A percentile compares a stretch with the other conserved stretches of the same genome.
phyloP scores from a whole-genome alignment of 2,329 filamentous ascomycete genomes.

The Hypomyces perniciosus region DNA sequence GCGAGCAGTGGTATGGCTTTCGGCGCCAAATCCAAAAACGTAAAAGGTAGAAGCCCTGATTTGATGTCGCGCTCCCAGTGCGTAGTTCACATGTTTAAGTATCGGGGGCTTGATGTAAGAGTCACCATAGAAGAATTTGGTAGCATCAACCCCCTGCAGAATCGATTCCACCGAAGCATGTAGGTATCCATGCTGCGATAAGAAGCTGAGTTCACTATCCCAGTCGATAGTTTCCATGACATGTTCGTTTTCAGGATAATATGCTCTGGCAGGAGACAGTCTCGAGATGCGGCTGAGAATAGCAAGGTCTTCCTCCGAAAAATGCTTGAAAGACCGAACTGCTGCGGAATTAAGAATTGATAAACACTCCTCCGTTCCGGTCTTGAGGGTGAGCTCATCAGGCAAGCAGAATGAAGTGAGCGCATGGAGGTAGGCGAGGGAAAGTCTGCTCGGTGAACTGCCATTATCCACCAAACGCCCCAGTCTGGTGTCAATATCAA shows the following conservation, averaged over 20 bases:
- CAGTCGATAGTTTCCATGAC: too few species aligned
- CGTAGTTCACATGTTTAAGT: too few species aligned
- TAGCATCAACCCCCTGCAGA: too few species aligned
- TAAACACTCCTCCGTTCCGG: slow-evolving; percentile 50
- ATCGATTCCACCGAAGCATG: too few species aligned
- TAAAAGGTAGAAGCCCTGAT: not conserved
- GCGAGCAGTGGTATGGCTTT: not conserved
- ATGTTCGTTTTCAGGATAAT: slow-evolving; percentile 38
- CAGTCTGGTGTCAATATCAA: slow-evolving; percentile 43
- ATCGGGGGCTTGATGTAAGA: too few species aligned
- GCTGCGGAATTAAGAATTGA: slow-evolving; percentile 42
- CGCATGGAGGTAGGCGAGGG: slow-evolving; percentile 47
- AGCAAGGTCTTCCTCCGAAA: too few species aligned
- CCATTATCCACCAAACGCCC: slow-evolving; percentile 47
- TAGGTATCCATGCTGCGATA: too few species aligned
- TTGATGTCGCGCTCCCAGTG: not conserved
- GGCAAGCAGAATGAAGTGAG: slow-evolving; percentile 47
- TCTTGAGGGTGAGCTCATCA: slow-evolving; percentile 41
- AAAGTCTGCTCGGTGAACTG: slow-evolving; percentile 45
- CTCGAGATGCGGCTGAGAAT: too few species aligned
- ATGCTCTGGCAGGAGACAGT: slow-evolving; percentile 36
- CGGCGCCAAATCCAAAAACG: slow-evolving; percentile 1
- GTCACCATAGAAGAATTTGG: too few species aligned
- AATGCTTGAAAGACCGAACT: slow-evolving; percentile 37
- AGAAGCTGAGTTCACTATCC: too few species aligned